Base-by-base conservation (phyloP, 2,329 filamentous ascomycete species). In the Amauroascus verrucosus region DNA sequence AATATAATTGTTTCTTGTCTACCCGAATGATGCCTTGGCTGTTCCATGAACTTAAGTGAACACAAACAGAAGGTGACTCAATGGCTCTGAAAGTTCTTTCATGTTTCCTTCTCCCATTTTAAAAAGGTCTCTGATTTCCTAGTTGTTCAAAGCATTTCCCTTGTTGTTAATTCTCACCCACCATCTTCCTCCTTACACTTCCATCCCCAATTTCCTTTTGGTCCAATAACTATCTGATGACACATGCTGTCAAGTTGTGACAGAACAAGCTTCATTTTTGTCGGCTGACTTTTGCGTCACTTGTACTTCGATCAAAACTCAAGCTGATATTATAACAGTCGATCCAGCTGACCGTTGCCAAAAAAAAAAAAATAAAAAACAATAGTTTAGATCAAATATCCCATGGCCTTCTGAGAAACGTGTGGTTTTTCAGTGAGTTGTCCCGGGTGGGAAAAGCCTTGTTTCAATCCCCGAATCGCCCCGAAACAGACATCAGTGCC, bases 401-500 rank as follows among this genome's bases (percentile, higher is more conserved):
- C 13, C 20, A 41, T 24, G 3, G 35, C n/a, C 33, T 48, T 13
- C 16, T 48, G 30, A 48, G 35, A 32, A 38, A 16, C 5, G 16
- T 48, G 30, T 38, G 16, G 6, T 26, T 11, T 38, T 18, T 38
- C 35, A 16, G 32, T 38, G 20, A 38, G 32, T 38, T 18, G n/a
- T 1, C 20, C 46, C 20, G 14, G 16, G 13, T 2, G 11, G 18
- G 16, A 48, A 20, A 32, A 37, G 20, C 46, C 45, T 22, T 49
- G 47, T 41, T 32, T 50, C 48, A 41, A 22, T 52, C 38, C 50
- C 50, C 50, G 50, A 52, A 52, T 52, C 41, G 41, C 50, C 50
- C 50, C 50, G 50, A 52, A 37, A 46, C 40, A 37, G 30, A 46
- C 40, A 30, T 44, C 50, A 52, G 41, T 26, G 38, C 22, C 50